A percentile compares a stretch with the other conserved stretches of the same genome.
Evolutionary conservation across 2,329 filamentous ascomycete species (phyloP).

Genomic region (Xylaria sp.): DNA sequence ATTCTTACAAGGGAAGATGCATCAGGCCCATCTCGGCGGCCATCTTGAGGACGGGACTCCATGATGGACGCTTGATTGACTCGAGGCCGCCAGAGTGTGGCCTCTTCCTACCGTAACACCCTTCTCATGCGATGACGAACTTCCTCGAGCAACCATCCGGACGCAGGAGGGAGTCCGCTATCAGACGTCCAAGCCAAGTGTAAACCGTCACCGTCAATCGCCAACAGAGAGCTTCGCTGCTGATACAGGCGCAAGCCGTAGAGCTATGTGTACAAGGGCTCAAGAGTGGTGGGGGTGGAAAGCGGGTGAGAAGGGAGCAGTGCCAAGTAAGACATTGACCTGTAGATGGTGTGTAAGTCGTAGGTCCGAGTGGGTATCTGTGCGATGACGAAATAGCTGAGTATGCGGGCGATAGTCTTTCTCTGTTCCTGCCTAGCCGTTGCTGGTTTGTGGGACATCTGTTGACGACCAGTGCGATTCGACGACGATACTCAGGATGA

Average conservation of each 20-base stretch:
- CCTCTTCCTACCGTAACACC: constrained; percentile 42
- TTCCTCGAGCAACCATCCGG: constrained; percentile 38
- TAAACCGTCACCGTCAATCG: constrained; percentile 1
- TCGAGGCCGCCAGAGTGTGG: constrained; percentile 39
- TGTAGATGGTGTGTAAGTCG: not conserved
- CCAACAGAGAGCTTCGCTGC: constrained; percentile 3
- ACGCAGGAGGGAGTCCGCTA: constrained; percentile 1
- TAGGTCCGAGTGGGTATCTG: constrained; percentile 24
- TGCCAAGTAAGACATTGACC: constrained; percentile 7
- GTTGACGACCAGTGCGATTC: constrained; percentile 9
- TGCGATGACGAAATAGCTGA: constrained; percentile 37
- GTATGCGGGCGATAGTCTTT: not conserved
- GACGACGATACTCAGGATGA: not conserved
- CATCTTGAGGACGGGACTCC: constrained; percentile 62
- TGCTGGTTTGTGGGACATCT: constrained; percentile 15
- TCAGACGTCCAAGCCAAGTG: constrained; percentile 4
- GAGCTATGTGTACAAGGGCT: constrained; percentile 3
- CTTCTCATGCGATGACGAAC: constrained; percentile 28
- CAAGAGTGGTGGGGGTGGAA: constrained; percentile 25
- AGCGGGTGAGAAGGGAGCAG: constrained; percentile 6
- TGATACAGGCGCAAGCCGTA: not conserved
- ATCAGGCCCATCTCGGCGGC: constrained; percentile 73
- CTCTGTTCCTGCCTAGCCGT: constrained; percentile 8
- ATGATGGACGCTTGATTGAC: constrained; percentile 50
- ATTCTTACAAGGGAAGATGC: constrained; percentile 76